Conservation (phyloP, 139 green algal genomes). For the Diplosphaera chodatii region DNA sequence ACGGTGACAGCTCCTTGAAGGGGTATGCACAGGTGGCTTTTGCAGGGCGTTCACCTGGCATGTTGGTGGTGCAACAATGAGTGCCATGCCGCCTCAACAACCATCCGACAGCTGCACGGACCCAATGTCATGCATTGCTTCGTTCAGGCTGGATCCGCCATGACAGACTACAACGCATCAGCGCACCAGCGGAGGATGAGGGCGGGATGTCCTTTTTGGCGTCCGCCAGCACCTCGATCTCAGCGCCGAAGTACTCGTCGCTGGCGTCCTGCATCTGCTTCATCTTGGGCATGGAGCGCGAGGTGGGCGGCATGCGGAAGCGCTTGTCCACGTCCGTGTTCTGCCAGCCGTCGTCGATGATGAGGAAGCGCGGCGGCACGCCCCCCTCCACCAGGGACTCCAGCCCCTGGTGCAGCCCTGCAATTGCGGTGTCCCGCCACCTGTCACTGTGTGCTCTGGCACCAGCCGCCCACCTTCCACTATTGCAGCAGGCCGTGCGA, state of each 20-base stretch:
- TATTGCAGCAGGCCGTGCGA: too few relatives aligned
- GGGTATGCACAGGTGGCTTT: too few relatives aligned
- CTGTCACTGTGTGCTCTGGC: neutral
- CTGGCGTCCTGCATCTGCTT: neutral
- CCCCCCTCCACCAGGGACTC: conserved; percentile 43
- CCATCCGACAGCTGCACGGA: too few relatives aligned
- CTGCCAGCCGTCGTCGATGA: conserved; percentile 76
- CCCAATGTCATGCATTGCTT: too few relatives aligned
- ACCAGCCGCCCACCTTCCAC: too few relatives aligned
- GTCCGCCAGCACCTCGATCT: conserved; percentile 29
- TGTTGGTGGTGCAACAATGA: too few relatives aligned
- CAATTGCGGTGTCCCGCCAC: neutral
- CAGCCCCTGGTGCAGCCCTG: conserved; percentile 58
- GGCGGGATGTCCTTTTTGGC: conserved; percentile 27
- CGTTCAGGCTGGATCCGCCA: too few relatives aligned
- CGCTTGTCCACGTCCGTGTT: conserved; percentile 45
- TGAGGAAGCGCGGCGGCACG: conserved; percentile 59
- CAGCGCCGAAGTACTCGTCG: conserved; percentile 4
- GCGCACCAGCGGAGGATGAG: neutral
- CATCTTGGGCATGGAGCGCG: neutral
- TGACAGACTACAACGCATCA: too few relatives aligned
- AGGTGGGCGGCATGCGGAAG: conserved; percentile 19
- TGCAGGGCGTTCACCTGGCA: too few relatives aligned
- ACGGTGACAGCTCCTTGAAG: too few relatives aligned
- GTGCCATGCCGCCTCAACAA: too few relatives aligned